Evolutionary conservation across 306 rosid species (phyloP).

Genomic region (Cucurbita pepo): DNA sequence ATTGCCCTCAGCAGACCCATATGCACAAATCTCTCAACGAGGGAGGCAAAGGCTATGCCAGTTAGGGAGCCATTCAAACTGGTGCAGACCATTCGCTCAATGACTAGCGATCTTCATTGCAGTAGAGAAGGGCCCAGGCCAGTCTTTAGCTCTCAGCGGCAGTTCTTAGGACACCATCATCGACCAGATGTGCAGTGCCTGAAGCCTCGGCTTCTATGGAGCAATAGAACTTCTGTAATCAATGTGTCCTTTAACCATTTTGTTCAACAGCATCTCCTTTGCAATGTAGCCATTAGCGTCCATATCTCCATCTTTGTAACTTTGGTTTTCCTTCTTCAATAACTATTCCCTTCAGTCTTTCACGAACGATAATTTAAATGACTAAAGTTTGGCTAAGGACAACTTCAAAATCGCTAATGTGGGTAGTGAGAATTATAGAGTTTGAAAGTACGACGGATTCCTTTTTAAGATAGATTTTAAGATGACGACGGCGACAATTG

Average conservation of each 20-base stretch:
- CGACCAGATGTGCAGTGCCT: not conserved
- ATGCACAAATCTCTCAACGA: conserved; percentile 44
- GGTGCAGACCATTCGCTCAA: conserved; percentile 16
- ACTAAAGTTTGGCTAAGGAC: too few species aligned
- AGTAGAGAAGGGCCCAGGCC: conserved; percentile 49
- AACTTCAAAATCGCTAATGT: too few species aligned
- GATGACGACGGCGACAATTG: too few species aligned
- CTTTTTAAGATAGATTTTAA: too few species aligned
- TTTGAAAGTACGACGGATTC: too few species aligned
- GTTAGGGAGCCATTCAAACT: conserved; percentile 28
- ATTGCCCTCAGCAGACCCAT: conserved; percentile 34
- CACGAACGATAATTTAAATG: not conserved
- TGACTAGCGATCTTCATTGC: conserved; percentile 39
- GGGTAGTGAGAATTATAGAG: too few species aligned
- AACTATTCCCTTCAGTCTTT: not conserved
- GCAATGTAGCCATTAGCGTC: not conserved
- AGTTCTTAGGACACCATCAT: conserved; percentile 13
- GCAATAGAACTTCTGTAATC: not conserved
- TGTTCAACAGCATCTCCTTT: conserved; percentile 4
- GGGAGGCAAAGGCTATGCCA: conserved; percentile 13
- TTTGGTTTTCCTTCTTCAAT: conserved; percentile 7
- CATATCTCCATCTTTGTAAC: not conserved
- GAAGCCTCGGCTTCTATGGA: not conserved
- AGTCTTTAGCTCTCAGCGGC: conserved; percentile 24
- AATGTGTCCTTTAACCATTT: not conserved